Percentiles rank a stretch among this genome's conserved stretches.
These are phyloP conservation scores for Rhododendron williamsianum DNA, from an alignment of 148 eudicot species.

Conservation along the genomic window DNA sequence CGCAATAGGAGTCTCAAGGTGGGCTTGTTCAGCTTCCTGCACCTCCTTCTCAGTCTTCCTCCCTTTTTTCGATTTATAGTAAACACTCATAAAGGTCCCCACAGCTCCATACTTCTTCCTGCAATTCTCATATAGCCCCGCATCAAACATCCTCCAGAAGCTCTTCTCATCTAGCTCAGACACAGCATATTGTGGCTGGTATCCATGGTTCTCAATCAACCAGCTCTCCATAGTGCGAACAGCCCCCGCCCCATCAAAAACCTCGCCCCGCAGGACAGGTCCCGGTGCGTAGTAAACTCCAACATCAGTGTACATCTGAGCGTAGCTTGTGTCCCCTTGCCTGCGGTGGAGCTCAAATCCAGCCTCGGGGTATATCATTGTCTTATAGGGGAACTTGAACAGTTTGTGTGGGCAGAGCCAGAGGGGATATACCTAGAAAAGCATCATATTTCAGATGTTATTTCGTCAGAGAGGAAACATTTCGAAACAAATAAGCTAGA, in stretches of 20 bases:
- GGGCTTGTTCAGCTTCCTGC: slow-evolving; percentile 76
- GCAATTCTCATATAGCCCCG: slow-evolving; percentile 62
- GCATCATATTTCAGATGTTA: not conserved
- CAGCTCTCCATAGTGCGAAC: slow-evolving; percentile 66
- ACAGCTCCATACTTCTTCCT: slow-evolving; percentile 76
- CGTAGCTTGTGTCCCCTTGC: slow-evolving; percentile 73
- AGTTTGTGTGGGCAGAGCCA: slow-evolving; percentile 92
- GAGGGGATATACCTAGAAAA: slow-evolving; percentile 65
- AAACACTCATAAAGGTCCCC: slow-evolving; percentile 86
- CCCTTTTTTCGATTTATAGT: slow-evolving; percentile 84
- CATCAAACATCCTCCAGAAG: slow-evolving; percentile 91
- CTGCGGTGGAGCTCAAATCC: slow-evolving; percentile 70
- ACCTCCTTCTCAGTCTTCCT: slow-evolving; percentile 88
- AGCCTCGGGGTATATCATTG: slow-evolving; percentile 81
- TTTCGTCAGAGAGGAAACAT: not conserved
- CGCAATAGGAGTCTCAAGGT: slow-evolving; percentile 42
- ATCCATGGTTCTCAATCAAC: slow-evolving; percentile 82
- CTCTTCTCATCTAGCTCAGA: slow-evolving; percentile 72
- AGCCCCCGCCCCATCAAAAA: slow-evolving; percentile 72
- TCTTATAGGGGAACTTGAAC: slow-evolving; percentile 63
- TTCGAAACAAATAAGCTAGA: not conserved
- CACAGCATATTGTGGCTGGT: slow-evolving; percentile 86
- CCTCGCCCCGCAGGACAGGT: slow-evolving; percentile 80
- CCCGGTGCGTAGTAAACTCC: slow-evolving; percentile 90
- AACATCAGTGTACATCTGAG: slow-evolving; percentile 89